Conservation (phyloP, 805 yeast species). For the Yarrowia keelungensis region DNA sequence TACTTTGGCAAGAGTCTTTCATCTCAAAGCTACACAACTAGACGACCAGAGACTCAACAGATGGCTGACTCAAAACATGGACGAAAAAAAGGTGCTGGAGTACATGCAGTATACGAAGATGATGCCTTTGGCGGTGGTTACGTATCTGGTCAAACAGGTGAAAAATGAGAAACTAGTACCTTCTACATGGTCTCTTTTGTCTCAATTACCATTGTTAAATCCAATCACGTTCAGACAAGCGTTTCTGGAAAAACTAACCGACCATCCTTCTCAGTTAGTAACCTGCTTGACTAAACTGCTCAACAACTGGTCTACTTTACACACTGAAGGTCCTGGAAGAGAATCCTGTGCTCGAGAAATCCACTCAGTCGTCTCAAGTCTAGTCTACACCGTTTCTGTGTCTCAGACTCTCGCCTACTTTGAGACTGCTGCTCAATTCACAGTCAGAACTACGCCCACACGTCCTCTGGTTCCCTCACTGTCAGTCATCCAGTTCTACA, state of each 20-base stretch:
- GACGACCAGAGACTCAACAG: conserved; percentile 29
- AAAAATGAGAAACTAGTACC: neutral
- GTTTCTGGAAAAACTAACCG: neutral
- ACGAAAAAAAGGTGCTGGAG: conserved; percentile 4
- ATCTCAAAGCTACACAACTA: neutral
- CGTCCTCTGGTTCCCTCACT: neutral
- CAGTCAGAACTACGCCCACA: neutral
- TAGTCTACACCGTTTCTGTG: neutral
- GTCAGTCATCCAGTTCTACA: neutral
- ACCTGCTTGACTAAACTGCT: neutral
- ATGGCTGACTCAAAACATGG: conserved; percentile 15
- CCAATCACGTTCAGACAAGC: conserved; percentile 1
- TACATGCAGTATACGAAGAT: conserved; percentile 10
- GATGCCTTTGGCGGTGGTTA: conserved; percentile 15
- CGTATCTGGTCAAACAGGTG: neutral
- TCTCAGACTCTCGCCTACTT: neutral
- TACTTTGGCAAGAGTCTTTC: neutral
- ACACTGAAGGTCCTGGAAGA: neutral
- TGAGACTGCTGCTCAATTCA: conserved; percentile 6
- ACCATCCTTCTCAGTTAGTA: neutral
- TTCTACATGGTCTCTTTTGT: neutral
- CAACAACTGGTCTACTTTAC: conserved; percentile 2
- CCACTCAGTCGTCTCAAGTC: neutral
- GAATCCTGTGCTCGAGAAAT: conserved; percentile 1
- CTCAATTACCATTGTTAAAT: neutral